Percentiles rank a stretch among this genome's conserved stretches.
phyloP scores from a whole-genome alignment of 805 yeast species.

The Debaryomyces hansenii region DNA sequence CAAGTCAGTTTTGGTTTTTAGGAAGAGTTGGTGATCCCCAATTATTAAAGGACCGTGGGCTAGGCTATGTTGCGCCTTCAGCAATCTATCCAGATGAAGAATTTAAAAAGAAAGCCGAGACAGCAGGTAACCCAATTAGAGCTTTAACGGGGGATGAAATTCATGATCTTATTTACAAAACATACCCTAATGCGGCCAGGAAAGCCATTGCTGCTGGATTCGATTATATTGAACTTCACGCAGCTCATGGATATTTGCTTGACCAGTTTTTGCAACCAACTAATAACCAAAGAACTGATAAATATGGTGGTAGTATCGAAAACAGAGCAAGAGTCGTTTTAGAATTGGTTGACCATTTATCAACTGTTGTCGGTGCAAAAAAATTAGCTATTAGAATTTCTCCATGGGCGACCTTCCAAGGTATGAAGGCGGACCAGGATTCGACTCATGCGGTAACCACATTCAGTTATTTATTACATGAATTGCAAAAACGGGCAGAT shows the following conservation, averaged over 20 bases:
- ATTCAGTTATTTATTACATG: conserved; percentile 24
- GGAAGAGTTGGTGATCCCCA: no score
- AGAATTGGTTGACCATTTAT: conserved; percentile 35
- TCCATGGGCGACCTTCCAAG: conserved; percentile 35
- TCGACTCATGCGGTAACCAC: conserved; percentile 28
- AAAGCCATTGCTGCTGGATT: conserved; percentile 34
- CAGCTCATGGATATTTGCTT: conserved; percentile 40
- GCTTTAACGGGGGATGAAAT: conserved; percentile 19
- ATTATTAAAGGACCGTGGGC: no score
- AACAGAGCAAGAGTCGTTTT: conserved; percentile 35
- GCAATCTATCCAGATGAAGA: no score
- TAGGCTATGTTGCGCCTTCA: no score
- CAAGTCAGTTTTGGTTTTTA: no score
- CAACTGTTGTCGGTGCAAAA: conserved; percentile 30
- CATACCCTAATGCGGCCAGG: conserved; percentile 26
- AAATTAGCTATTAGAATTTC: conserved; percentile 32
- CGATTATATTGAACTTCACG: conserved; percentile 41
- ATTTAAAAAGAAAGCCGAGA: no score
- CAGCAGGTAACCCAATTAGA: no score
- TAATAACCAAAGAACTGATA: conserved; percentile 32
- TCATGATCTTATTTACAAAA: conserved; percentile 14
- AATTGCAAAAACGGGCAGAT: conserved; percentile 28
- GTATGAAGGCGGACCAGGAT: conserved; percentile 28
- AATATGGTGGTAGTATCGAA: conserved; percentile 37
- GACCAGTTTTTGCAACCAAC: conserved; percentile 36